Conservation (phyloP, 1,284 basidiomycete genomes). For the Irpex lacteus region DNA sequence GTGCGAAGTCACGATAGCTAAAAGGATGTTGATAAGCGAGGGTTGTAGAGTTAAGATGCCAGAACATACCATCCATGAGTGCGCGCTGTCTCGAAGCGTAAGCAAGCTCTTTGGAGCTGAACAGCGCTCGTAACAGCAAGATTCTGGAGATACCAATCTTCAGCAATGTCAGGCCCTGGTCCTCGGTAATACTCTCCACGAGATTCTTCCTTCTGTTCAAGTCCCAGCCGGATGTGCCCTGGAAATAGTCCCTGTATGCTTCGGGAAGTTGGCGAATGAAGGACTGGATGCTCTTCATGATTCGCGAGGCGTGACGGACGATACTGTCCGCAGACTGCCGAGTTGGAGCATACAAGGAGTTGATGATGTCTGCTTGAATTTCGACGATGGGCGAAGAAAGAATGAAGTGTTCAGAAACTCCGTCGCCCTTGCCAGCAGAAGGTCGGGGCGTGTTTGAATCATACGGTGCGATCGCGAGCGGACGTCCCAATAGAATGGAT, state of each 20-base stretch:
- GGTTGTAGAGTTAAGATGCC: neutral
- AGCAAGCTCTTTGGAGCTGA: conserved; percentile 67
- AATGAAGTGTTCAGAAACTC: conserved; percentile 70
- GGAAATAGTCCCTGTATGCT: conserved; percentile 67
- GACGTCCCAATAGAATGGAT: conserved; percentile 79
- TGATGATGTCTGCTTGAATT: conserved; percentile 83
- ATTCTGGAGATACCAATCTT: conserved; percentile 81
- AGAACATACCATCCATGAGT: conserved; percentile 63
- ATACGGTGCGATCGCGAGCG: conserved; percentile 71
- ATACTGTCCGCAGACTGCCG: conserved; percentile 63
- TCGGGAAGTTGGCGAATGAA: conserved; percentile 66
- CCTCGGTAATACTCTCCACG: conserved; percentile 70
- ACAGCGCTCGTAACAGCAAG: conserved; percentile 68
- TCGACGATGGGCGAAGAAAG: conserved; percentile 68
- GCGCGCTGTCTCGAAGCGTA: conserved; percentile 64
- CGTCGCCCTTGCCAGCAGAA: conserved; percentile 42
- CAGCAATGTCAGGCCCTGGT: conserved; percentile 74
- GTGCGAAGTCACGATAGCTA: conserved; percentile 79
- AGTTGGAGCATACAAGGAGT: conserved; percentile 73
- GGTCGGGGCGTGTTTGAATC: conserved; percentile 78
- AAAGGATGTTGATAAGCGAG: conserved; percentile 5
- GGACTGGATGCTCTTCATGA: conserved; percentile 69
- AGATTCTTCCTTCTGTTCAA: conserved; percentile 60
- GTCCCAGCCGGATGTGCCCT: conserved; percentile 69
- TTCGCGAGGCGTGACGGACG: conserved; percentile 71